These are phyloP conservation scores for Annulohypoxylon truncatum DNA, from an alignment of 2,329 filamentous ascomycete species.

Conservation along the genomic window DNA sequence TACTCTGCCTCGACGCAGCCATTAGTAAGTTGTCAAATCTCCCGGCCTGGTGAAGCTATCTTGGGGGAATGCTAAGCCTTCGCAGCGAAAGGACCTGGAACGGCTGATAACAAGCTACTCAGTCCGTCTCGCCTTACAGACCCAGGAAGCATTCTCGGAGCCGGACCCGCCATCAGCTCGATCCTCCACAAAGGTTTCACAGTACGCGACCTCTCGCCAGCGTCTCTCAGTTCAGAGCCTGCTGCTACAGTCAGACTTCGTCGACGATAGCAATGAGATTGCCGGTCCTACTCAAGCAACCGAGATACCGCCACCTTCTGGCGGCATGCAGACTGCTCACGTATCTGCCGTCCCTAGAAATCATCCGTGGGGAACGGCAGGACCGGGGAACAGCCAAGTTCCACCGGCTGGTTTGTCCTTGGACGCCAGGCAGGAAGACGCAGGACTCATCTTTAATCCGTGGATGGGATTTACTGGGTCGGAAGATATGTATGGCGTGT, in stretches of 20 bases:
- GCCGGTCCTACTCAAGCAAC: conserved; percentile 23
- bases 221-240: conserved; percentile 56
- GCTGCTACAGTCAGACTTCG: conserved; percentile 54
- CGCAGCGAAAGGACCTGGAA: conserved; percentile 46
- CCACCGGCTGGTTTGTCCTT: conserved; percentile 27
- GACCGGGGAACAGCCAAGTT: conserved; percentile 2
- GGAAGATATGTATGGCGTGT: conserved; percentile 44
- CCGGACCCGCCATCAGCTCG: conserved; percentile 37
- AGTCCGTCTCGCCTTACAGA: conserved; percentile 42
- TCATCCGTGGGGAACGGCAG: conserved; percentile 10
- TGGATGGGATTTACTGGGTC: conserved; percentile 47
- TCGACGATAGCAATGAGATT: conserved; percentile 54
- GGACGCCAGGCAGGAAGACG: conserved; percentile 43
- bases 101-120: conserved; percentile 47
- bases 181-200: conserved; percentile 44
- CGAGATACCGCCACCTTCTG: conserved; percentile 39
- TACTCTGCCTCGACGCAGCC: conserved; percentile 48
- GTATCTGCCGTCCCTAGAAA: conserved; percentile 6
- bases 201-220: conserved; percentile 49
- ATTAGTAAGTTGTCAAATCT: conserved; percentile 39
- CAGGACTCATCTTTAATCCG: conserved; percentile 47
- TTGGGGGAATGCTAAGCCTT: conserved; percentile 7
- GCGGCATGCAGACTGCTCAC: not conserved
- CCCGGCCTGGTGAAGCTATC: not conserved
- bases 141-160: conserved; percentile 41